A percentile compares a stretch with the other conserved stretches of the same genome.
Conservation (phyloP, 2,329 filamentous ascomycete genomes). For the Penicillium sp. region DNA sequence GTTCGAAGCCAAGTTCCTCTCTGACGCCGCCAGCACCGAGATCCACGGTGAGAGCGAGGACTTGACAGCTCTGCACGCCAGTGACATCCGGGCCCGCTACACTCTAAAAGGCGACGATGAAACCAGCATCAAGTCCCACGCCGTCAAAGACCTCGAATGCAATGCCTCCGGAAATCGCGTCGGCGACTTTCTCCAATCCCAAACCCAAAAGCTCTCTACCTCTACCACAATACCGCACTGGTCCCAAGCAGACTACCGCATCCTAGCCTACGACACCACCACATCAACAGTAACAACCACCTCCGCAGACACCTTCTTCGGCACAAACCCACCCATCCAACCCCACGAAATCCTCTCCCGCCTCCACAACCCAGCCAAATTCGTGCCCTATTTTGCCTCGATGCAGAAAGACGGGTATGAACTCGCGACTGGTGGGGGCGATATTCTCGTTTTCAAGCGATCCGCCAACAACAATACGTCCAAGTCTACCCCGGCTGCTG, state of each 20-base stretch:
- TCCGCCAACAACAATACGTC: neutral
- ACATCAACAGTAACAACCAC: constrained; percentile 39
- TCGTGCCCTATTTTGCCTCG: constrained; percentile 47
- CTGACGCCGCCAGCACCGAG: constrained; percentile 10
- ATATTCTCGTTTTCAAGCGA: constrained; percentile 51
- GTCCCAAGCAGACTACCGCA: constrained; percentile 36
- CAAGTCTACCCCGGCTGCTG: neutral
- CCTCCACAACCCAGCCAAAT: constrained; percentile 49
- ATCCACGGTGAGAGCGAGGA: constrained; percentile 9
- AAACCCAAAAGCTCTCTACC: neutral
- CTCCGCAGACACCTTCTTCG: constrained; percentile 42
- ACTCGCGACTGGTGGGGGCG: constrained; percentile 48
- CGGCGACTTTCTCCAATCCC: constrained; percentile 17
- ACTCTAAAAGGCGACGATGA: neutral
- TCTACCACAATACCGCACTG: neutral
- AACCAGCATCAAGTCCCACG: neutral
- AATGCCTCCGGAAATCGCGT: constrained; percentile 18
- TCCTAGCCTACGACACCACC: constrained; percentile 48
- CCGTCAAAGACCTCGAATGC: neutral
- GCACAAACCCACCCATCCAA: constrained; percentile 31
- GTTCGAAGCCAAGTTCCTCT: constrained; percentile 18
- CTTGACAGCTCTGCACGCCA: constrained; percentile 11
- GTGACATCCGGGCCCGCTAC: constrained; percentile 24
- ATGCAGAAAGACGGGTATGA: constrained; percentile 51
- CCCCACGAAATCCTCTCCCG: constrained; percentile 45